Evolutionary conservation across 129 eudicot species (phyloP).

Genomic region (Kitagawia praeruptora): DNA sequence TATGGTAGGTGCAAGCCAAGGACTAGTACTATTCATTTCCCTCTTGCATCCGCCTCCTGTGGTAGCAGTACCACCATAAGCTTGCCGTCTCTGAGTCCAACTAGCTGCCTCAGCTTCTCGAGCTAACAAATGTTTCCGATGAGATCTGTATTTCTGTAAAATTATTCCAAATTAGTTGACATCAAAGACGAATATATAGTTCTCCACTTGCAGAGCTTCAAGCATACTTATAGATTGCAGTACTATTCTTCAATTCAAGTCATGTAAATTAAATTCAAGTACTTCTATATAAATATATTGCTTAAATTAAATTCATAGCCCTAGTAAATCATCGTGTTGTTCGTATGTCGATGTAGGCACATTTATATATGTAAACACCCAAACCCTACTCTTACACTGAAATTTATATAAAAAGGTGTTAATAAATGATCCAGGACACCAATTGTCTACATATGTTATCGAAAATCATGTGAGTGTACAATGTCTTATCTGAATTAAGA

Average conservation of each 20-base stretch:
- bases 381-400: not conserved
- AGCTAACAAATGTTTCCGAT: constrained; percentile 74
- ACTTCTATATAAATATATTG: too few relatives aligned
- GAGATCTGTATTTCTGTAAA: constrained; percentile 88
- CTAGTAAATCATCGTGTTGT: not conserved
- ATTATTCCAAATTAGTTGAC: not conserved
- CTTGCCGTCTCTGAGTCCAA: constrained; percentile 84
- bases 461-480: not conserved
- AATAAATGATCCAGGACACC: not conserved
- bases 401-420: not conserved
- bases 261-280: too few relatives aligned
- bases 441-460: not conserved
- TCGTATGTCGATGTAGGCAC: not conserved
- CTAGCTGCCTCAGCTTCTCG: constrained; percentile 91
- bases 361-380: not conserved
- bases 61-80: constrained; percentile 35
- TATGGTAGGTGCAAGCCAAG: constrained; percentile 81
- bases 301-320: not conserved
- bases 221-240: too few relatives aligned
- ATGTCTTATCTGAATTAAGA: not conserved
- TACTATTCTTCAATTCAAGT: too few relatives aligned
- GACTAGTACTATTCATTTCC: constrained; percentile 20
- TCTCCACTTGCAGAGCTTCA: too few relatives aligned
- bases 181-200: too few relatives aligned
- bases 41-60: constrained; percentile 42